Base-by-base conservation (phyloP, 1,284 basidiomycete species). In the Uromyces viciae-fabae region DNA sequence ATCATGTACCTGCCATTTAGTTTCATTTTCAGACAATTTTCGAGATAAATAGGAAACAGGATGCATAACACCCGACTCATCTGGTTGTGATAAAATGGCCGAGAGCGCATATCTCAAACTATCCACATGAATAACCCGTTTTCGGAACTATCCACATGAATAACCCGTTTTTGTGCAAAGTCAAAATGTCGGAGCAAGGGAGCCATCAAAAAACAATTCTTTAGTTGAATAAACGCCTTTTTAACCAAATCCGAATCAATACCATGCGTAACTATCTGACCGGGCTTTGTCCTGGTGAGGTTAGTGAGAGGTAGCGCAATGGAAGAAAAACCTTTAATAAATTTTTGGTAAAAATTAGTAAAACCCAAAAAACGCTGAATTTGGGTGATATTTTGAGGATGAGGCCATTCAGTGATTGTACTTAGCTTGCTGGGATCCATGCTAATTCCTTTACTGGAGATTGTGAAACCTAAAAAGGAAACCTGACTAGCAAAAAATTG, bases 71-170 rank as follows among this genome's bases (percentile, higher is more conserved):
- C 71, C 46, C 2, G n/a, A 11, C 15, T 46, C 36, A 31, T 52
- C 46, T 46, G 40, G 71, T 25, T 73, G 40, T 1, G 19, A 49
- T 3, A 54, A 31, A 4, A 49, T 73, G 9, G 71, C 40, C 14
- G 71, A 17, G 22, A 73, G 25, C 2, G 46, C 71, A 52, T 28
- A 73, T 33, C 71, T 46, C 1, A 49, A 73, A 73, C 71, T 46
- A 40, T 75, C 72, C 15, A 75, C n/a, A n/a, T n/a, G n/a, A n/a
- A n/a, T n/a, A n/a, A n/a, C n/a, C n/a, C n/a, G n/a, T n/a, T n/a
- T n/a, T n/a, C n/a, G n/a, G n/a, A n/a, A n/a, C n/a, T n/a, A 49
- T 72, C 69, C 8, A 72, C 22, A 15, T 72, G 69, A 17, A 72
- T 14, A 1, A 49, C 43, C 8, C 49, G 15, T 25, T 19, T 40